phyloP scores from a whole-genome alignment of 768 basidiomycete species.

The Lentinula raphanica region DNA sequence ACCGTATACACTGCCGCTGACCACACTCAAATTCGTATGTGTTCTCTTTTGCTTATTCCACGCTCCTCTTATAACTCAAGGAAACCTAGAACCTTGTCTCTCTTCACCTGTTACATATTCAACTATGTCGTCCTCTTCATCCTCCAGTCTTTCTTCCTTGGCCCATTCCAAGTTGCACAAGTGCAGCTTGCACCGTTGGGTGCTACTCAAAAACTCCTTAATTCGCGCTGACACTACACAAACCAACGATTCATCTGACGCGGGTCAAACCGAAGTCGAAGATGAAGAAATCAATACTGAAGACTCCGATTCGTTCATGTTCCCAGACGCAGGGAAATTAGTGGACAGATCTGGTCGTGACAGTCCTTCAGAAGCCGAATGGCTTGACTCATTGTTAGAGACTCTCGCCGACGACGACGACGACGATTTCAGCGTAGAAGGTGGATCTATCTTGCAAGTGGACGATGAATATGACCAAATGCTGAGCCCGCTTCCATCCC shows the following conservation, averaged over 20 bases:
- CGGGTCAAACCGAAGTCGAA: conserved; percentile 28
- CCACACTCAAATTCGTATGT: conserved; percentile 20
- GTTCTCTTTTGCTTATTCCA: neutral
- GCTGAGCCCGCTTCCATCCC: conserved; percentile 61
- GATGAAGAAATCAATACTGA: conserved; percentile 42
- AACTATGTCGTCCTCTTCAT: conserved; percentile 45
- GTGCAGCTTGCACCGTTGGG: conserved; percentile 80
- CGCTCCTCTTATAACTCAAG: neutral
- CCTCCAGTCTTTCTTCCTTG: conserved; percentile 49
- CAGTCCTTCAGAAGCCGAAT: conserved; percentile 63
- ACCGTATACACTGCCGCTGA: conserved; percentile 70
- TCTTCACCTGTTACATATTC: conserved; percentile 12
- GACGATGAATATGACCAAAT: conserved; percentile 64
- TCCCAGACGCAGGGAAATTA: conserved; percentile 68
- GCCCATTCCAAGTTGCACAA: conserved; percentile 74
- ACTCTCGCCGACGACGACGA: conserved; percentile 68
- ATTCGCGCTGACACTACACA: conserved; percentile 35
- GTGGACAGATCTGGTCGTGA: conserved; percentile 30
- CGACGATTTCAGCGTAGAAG: conserved; percentile 43
- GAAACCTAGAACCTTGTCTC: conserved; percentile 5
- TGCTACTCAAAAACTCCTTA: conserved; percentile 82
- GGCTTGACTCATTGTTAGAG: conserved; percentile 80
- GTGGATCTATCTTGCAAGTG: conserved; percentile 39
- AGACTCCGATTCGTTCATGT: conserved; percentile 71
- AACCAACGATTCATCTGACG: conserved; percentile 20